Evolutionary conservation across 495 filamentous ascomycete genomes (phyloP).

Genomic region (Rostrohypoxylon terebratum): DNA sequence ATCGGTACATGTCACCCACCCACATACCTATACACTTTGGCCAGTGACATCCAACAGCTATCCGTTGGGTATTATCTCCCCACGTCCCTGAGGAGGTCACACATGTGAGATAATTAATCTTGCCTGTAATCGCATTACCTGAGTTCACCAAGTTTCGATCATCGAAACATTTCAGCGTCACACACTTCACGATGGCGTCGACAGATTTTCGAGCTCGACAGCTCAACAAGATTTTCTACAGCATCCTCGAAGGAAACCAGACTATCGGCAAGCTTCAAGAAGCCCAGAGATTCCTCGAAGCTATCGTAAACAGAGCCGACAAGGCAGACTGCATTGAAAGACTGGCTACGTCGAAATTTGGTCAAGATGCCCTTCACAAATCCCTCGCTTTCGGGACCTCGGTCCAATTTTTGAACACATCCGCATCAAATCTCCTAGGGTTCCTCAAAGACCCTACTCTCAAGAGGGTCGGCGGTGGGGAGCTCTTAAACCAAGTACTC

Average conservation of each 20-base stretch:
- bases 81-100: background rate
- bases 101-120: background rate
- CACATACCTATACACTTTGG: background rate
- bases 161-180: background rate
- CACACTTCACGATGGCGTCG: constrained; percentile 18
- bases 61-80: background rate
- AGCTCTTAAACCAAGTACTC: constrained; percentile 66
- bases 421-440: constrained; percentile 51
- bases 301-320: constrained; percentile 63
- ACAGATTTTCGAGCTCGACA: constrained; percentile 12
- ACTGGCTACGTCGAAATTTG: constrained; percentile 63
- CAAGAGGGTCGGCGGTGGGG: constrained; percentile 65
- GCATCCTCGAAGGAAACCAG: constrained; percentile 46
- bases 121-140: background rate
- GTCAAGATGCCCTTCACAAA: constrained; percentile 60
- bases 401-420: constrained; percentile 62
- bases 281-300: constrained; percentile 71
- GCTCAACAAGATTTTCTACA: constrained; percentile 48
- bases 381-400: constrained; percentile 64
- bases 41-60: background rate
- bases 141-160: background rate
- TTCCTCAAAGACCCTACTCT: constrained; percentile 60
- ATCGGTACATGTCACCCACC: background rate
- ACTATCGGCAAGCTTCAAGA: constrained; percentile 47
- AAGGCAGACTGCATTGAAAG: constrained; percentile 65